Conservation (phyloP, 2,329 filamentous ascomycete species). For the Cryphonectria carpinicola region DNA sequence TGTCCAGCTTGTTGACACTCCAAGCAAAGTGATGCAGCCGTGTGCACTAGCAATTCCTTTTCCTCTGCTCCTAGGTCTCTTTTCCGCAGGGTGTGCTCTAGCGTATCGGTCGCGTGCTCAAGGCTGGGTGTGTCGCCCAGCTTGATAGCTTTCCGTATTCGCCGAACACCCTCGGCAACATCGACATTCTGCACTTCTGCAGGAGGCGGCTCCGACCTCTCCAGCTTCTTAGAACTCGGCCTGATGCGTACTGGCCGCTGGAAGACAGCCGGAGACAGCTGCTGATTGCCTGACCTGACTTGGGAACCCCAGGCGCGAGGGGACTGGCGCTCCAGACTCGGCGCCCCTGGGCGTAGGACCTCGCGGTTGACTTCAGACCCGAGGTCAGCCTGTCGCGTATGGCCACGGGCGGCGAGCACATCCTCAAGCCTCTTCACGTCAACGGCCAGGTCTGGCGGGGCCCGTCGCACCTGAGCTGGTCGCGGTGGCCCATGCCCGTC, state of each 20-base stretch:
- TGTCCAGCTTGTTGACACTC: constrained; percentile 38
- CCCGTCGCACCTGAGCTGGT: not conserved
- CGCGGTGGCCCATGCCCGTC: not conserved
- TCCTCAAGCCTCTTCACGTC: constrained; percentile 15
- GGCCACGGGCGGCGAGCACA: not conserved
- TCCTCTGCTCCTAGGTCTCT: constrained; percentile 9
- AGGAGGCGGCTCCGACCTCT: not conserved
- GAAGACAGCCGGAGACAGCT: not conserved
- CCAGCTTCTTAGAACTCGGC: not conserved
- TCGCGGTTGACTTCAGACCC: not conserved
- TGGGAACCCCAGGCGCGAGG: not conserved
- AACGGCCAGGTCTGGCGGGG: not conserved
- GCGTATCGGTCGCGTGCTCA: constrained; percentile 1
- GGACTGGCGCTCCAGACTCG: not conserved
- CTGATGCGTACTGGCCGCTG: not conserved
- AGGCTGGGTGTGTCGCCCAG: constrained; percentile 11
- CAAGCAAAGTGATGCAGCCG: constrained; percentile 38
- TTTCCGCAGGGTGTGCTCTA: constrained; percentile 14
- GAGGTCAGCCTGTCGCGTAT: not conserved
- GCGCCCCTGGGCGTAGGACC: not conserved
- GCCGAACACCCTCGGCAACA: constrained; percentile 15
- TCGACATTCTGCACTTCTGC: not conserved
- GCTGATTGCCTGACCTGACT: not conserved
- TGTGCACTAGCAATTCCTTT: constrained; percentile 30
- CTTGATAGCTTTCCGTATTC: constrained; percentile 13